phyloP scores from a whole-genome alignment of 306 rosid genomes.

The Vicia villosa region DNA sequence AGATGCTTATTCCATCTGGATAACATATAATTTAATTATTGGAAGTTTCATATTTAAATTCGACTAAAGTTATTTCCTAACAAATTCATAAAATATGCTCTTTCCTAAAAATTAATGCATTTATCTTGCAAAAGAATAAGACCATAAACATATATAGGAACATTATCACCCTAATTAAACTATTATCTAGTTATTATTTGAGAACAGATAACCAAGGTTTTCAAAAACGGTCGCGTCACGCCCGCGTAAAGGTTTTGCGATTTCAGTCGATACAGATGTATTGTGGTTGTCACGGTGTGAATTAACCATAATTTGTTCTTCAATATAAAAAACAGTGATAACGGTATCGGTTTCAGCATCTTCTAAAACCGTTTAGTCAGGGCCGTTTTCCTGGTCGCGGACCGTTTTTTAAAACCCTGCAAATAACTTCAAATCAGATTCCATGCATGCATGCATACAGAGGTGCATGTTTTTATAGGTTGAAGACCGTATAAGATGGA shows the following conservation, averaged over 20 bases:
- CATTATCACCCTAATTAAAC: background rate
- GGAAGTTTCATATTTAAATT: background rate
- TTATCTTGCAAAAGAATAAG: background rate
- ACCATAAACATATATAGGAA: background rate
- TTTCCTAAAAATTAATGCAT: background rate
- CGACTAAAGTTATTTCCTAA: background rate
- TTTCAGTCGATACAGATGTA: no score
- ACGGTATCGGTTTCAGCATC: no score
- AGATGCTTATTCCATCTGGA: no score
- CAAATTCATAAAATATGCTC: constrained; percentile 19
- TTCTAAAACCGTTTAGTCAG: no score
- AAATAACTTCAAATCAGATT: constrained; percentile 43
- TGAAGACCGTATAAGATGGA: background rate
- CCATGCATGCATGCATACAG: background rate
- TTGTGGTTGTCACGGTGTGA: no score
- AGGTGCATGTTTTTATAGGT: constrained; percentile 14
- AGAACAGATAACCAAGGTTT: constrained; percentile 35
- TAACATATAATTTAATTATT: background rate
- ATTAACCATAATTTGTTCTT: no score
- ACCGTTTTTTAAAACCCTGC: no score
- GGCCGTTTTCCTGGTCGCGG: no score
- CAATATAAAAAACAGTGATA: no score
- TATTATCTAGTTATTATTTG: background rate
- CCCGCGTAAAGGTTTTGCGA: no score
- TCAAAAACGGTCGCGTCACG: no score